Evolutionary conservation across 116 monocot species (phyloP), one percentile per base, ranked within the genome.

Genomic region (Trichopus zeylanicus): DNA sequence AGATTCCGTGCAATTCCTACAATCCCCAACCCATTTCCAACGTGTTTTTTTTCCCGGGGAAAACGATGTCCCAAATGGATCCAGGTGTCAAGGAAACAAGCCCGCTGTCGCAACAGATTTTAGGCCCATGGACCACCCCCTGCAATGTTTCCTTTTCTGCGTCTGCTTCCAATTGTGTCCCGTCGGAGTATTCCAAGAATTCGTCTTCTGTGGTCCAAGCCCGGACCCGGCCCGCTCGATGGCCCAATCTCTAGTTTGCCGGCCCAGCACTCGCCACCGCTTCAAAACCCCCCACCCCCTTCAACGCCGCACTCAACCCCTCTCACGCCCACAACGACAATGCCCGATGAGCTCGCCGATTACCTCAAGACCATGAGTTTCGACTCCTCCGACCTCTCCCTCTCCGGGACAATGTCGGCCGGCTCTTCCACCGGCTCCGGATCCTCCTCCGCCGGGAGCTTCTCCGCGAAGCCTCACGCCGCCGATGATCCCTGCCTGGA

Each of bases 331-430:
- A 18, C 47, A 4, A 19, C 54, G 19, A 32, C 53, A 18, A 70
- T 70, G 70, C 33, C 70, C 13, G 60, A 60, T 20, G 68, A 68
- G 28, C 55, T 72, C 38, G 48, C 72, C 25, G 82, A 82, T 31
- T 73, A 82, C 18, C 73, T 70, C n/a, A 51, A 59, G 29, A 80
- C 77, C 68, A 55, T 76, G 57, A 85, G 85, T 61, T 80, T 85
- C 60, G 18, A 15, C 18, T 42, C 42, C n/a, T 42, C 42, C n/a
- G 18, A 42, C 4, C 13, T 10, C 13, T n/a, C n/a, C n/a, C n/a
- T n/a, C n/a, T n/a, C n/a, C n/a, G n/a, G n/a, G n/a, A n/a, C n/a
- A n/a, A n/a, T n/a, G n/a, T n/a, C n/a, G n/a, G n/a, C n/a, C n/a
- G 73, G 67, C 48, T 79, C 84, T 7, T 72, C 81, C 16, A 61